Conservation (phyloP, 176 grass and related monocot genomes). For the Triticum monococcum region DNA sequence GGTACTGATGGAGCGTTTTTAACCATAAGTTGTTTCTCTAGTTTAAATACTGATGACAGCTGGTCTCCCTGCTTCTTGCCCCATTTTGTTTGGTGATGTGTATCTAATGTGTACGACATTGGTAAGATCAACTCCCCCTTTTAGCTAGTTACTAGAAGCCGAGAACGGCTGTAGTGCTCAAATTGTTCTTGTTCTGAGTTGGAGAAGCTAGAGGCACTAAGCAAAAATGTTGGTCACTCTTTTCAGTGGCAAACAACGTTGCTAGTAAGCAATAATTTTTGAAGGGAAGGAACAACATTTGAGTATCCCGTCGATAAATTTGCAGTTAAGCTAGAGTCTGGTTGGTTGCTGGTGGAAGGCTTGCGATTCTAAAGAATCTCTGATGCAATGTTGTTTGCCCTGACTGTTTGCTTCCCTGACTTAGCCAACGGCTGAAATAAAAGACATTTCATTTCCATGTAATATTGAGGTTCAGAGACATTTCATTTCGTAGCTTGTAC, state of each 20-base stretch:
- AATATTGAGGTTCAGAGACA: too few species aligned
- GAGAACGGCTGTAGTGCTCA: neutral
- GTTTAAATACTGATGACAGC: neutral
- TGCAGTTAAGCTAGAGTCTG: neutral
- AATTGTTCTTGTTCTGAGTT: neutral
- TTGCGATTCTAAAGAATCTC: too few species aligned
- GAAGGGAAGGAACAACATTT: neutral
- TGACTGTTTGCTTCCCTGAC: too few species aligned
- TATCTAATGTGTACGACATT: too few species aligned
- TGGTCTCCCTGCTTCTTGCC: too few species aligned
- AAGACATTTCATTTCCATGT: too few species aligned
- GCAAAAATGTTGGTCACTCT: too few species aligned
- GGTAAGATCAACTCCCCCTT: conserved; percentile 16
- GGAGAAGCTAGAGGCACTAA: neutral
- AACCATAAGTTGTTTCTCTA: neutral
- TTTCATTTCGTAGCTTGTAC: too few species aligned
- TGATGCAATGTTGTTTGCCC: too few species aligned
- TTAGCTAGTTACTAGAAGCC: neutral
- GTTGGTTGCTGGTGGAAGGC: neutral
- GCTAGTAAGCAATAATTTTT: neutral
- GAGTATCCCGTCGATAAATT: neutral
- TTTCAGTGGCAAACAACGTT: too few species aligned
- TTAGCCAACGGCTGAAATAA: too few species aligned
- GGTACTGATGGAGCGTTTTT: too few species aligned
- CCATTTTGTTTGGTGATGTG: neutral